Evolutionary conservation across 163 green algal genomes (phyloP), one percentile per base, ranked within the genome.

Genomic region (Picocystis sp.): DNA sequence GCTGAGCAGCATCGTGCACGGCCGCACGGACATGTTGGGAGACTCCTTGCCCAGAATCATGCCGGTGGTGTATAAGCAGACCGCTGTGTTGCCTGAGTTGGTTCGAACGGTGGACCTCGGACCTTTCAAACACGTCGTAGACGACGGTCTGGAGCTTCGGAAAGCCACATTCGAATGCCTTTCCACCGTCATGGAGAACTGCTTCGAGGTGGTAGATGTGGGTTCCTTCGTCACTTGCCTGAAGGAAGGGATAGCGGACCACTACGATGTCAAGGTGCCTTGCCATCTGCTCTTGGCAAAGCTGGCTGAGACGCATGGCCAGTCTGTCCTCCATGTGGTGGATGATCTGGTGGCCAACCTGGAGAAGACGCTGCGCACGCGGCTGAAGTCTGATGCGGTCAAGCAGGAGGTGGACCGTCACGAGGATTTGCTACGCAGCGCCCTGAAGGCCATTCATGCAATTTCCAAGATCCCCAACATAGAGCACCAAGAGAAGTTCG

Each of bases 121-220:
- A 5, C 89, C 89, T 14, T 97, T 97, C 74, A 97, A 96, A 75
- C 75, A 81, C 62, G 74, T 75, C 53, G 83, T 96, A 23, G 89
- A 98, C 59, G 89, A 97, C 52, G 89, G 89, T 2, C 71, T 98
- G 54, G 90, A 96, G 70, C 72, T 95, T 67, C 82, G 89, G 55
- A 96, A 95, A 69, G 77, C 81, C 12, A 67, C 81, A 6, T 90
- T 87, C 58, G 79, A 92, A 68, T 89, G 73, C 66, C 63, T 97
- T 60, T 84, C 93, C 64, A 84, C 88, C 48, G 64, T 96, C 47
- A 67, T 93, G 34, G 79, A 83, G 43, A 55, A 53, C 14, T 81
- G 66, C 58, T 53, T 54, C 23, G 57, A 76, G 8, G 44, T 24
- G 44, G 5, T 38, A 8, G 29, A 38, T 8, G 29, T 38, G 29